Conservation (phyloP, 1,284 basidiomycete genomes). For the Pseudomicrostroma phylloplanum region DNA sequence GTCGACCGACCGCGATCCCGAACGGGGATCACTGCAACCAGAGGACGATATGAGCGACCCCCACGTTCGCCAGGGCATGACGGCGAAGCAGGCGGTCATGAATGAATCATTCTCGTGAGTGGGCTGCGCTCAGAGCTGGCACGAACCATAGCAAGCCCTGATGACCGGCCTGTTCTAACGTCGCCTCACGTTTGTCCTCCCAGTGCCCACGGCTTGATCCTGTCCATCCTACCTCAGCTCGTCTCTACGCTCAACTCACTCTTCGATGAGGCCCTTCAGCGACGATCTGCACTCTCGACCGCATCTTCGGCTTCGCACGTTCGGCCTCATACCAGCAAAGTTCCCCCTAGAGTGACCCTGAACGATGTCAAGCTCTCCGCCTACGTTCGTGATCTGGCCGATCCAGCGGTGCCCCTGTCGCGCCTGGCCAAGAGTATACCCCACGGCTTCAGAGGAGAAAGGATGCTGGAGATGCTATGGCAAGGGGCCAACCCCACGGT, state of each 20-base stretch:
- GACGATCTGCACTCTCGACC: constrained; percentile 19
- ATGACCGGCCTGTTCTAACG: no score
- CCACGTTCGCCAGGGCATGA: constrained; percentile 73
- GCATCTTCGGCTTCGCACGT: constrained; percentile 14
- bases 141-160: background rate
- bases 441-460: constrained; percentile 84
- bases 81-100: constrained; percentile 51
- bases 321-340: constrained; percentile 14
- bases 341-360: constrained; percentile 65
- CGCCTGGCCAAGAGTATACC: constrained; percentile 84
- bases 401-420: constrained; percentile 76
- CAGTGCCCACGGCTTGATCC: constrained; percentile 56
- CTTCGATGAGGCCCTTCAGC: constrained; percentile 28
- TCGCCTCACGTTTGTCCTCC: background rate
- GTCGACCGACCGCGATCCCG: no score
- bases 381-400: constrained; percentile 86
- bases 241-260: constrained; percentile 23
- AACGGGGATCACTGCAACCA: constrained; percentile 56
- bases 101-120: constrained; percentile 56
- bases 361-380: constrained; percentile 79
- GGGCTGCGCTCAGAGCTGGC: background rate
- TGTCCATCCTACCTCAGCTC: constrained; percentile 51
- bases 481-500: constrained; percentile 42
- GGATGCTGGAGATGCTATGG: constrained; percentile 81
- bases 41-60: constrained; percentile 74